Conservation (phyloP, 164 flowering plant genomes). For the Chloranthus sessilifolius region DNA sequence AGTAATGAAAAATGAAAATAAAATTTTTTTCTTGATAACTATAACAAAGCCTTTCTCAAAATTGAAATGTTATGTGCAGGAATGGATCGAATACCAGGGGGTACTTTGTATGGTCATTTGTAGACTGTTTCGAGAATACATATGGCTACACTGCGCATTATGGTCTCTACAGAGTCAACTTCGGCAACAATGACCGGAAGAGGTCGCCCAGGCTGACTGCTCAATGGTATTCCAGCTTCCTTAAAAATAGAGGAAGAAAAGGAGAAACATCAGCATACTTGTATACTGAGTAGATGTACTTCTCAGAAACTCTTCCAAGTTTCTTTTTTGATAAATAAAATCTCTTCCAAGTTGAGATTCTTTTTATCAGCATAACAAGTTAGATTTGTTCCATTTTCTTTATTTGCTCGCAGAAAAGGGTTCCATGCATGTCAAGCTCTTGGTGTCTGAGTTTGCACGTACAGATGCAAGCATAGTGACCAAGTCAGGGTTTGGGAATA, state of each 20-base stretch:
- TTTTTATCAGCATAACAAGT: too few relatives aligned
- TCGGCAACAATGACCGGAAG: slow-evolving; percentile 6
- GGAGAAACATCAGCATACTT: background rate
- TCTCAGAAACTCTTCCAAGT: background rate
- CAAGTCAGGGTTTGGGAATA: too few relatives aligned
- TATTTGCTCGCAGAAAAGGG: too few relatives aligned
- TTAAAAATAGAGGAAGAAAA: background rate
- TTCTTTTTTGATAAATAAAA: too few relatives aligned
- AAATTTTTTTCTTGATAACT: too few relatives aligned
- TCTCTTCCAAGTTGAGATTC: background rate
- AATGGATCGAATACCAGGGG: slow-evolving; percentile 16
- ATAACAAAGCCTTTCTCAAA: too few relatives aligned
- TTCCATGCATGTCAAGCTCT: too few relatives aligned
- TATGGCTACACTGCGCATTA: slow-evolving; percentile 8
- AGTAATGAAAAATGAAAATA: too few relatives aligned
- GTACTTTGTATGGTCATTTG: slow-evolving; percentile 17
- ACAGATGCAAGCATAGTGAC: too few relatives aligned
- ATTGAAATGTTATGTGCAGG: slow-evolving; percentile 11
- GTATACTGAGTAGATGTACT: background rate
- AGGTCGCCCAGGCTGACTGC: slow-evolving; percentile 11
- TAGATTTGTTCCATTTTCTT: too few relatives aligned
- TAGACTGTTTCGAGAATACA: slow-evolving; percentile 8
- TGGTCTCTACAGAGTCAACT: slow-evolving; percentile 15
- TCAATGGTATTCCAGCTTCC: slow-evolving; percentile 17
- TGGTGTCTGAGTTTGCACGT: too few relatives aligned